Conservation (phyloP, 2,329 filamentous ascomycete genomes). For the Fusarium sp. region DNA sequence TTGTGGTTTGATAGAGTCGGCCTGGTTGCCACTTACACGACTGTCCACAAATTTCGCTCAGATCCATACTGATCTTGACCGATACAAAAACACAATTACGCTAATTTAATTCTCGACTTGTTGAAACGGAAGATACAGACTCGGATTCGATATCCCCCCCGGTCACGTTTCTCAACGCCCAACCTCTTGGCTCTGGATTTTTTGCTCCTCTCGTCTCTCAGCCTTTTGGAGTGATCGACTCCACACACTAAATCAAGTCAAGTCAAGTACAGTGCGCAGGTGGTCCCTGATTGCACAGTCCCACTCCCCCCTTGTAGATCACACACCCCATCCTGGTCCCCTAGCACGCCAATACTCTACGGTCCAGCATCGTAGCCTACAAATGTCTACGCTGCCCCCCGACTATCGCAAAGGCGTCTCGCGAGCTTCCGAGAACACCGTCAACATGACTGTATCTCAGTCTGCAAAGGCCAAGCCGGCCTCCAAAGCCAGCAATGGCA, state of each 20-base stretch:
- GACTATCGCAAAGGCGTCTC: slow-evolving; percentile 63
- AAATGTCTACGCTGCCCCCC: slow-evolving; percentile 76
- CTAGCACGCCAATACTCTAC: slow-evolving; percentile 42
- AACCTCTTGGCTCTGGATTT: slow-evolving; percentile 40
- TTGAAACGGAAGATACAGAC: slow-evolving; percentile 42
- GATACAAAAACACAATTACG: slow-evolving; percentile 32
- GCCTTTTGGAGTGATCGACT: slow-evolving; percentile 46
- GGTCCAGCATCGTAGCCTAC: slow-evolving; percentile 52
- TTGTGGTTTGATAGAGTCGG: slow-evolving; percentile 47
- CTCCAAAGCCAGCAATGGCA: slow-evolving; percentile 64
- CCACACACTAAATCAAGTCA: slow-evolving; percentile 34
- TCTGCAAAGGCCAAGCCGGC: slow-evolving; percentile 68
- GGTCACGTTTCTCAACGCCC: slow-evolving; percentile 39
- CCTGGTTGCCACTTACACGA: slow-evolving; percentile 43
- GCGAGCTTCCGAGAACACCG: slow-evolving; percentile 58
- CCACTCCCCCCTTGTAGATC: slow-evolving; percentile 37
- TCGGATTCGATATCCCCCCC: slow-evolving; percentile 36
- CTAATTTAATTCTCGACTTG: slow-evolving; percentile 48
- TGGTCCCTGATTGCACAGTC: slow-evolving; percentile 35
- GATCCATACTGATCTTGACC: slow-evolving; percentile 42
- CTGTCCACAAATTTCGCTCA: slow-evolving; percentile 40
- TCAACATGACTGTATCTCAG: slow-evolving; percentile 72
- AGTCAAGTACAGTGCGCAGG: slow-evolving; percentile 16
- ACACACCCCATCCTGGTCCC: slow-evolving; percentile 43
- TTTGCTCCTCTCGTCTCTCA: slow-evolving; percentile 43